Percentiles rank a stretch among this genome's conserved stretches.
Conservation (phyloP, 169 alveolate species). For the Plasmodium chabaudi region DNA sequence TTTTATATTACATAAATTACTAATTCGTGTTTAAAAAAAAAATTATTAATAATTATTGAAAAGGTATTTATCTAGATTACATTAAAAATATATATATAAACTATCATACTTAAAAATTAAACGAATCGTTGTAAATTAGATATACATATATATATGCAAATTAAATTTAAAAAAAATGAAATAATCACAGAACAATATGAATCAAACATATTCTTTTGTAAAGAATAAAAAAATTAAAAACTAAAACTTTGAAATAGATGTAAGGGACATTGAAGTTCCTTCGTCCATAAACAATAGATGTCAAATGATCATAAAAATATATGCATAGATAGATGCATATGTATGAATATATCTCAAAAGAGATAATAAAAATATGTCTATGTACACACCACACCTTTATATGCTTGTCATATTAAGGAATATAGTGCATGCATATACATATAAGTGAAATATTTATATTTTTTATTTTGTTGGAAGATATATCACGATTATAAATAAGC, state of each 20-base stretch:
- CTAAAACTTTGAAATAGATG: not conserved
- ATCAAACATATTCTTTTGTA: not conserved
- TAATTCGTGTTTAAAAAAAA: too few species aligned
- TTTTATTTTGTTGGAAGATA: too few species aligned
- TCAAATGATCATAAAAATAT: not conserved
- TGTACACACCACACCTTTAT: not conserved
- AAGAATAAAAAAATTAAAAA: not conserved
- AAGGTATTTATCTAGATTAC: too few species aligned
- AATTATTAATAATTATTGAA: too few species aligned
- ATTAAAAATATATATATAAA: too few species aligned
- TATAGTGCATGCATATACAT: conserved; percentile 2
- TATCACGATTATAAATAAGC: too few species aligned
- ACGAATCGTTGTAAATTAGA: too few species aligned
- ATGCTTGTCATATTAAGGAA: not conserved
- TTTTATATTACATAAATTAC: too few species aligned
- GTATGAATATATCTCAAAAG: not conserved
- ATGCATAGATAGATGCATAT: conserved; percentile 3
- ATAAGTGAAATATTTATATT: too few species aligned
- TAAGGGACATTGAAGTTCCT: not conserved
- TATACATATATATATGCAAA: too few species aligned
- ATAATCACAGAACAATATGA: not conserved
- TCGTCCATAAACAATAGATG: not conserved
- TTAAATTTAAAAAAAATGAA: too few species aligned
- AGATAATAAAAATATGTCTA: not conserved
- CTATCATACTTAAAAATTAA: too few species aligned